Percentiles rank a stretch among this genome's conserved stretches.
phyloP scores from a whole-genome alignment of 352 stramenopile genomes.

The Elongisporangium anandrum region DNA sequence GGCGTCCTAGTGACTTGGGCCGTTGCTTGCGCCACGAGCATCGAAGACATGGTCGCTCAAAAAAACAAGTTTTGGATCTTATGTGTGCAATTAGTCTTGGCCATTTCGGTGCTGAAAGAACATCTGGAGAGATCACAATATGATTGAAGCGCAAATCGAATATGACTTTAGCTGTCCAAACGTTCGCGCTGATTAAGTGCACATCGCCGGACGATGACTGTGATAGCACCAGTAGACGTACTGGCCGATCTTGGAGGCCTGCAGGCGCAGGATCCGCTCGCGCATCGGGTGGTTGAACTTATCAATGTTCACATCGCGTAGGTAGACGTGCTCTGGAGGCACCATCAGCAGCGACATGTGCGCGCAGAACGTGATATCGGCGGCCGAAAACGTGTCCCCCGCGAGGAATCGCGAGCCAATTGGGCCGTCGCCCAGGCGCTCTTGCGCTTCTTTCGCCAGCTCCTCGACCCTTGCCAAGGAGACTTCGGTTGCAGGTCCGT shows the following conservation, averaged over 20 bases:
- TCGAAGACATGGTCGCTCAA: no score
- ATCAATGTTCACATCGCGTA: slow-evolving; percentile 24
- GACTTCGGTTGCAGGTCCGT: slow-evolving; percentile 14
- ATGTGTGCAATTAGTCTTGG: no score
- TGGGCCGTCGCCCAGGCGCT: slow-evolving; percentile 25
- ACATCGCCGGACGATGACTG: slow-evolving; percentile 26
- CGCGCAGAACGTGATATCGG: slow-evolving; percentile 50
- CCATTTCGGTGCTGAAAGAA: no score
- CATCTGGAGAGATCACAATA: no score
- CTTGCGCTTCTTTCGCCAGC: slow-evolving; percentile 15
- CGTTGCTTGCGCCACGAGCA: no score
- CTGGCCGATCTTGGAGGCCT: slow-evolving; percentile 30
- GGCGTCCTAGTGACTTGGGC: no score
- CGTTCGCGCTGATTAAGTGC: slow-evolving; percentile 6
- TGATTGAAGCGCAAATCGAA: no score
- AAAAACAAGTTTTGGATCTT: no score
- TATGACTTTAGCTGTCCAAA: no score
- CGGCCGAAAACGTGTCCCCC: slow-evolving; percentile 35
- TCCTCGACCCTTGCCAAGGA: slow-evolving; percentile 28
- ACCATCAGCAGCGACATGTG: slow-evolving; percentile 38
- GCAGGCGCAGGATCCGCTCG: slow-evolving; percentile 21
- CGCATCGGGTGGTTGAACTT: slow-evolving; percentile 14
- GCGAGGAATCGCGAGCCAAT: slow-evolving; percentile 34
- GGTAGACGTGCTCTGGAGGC: slow-evolving; percentile 34
- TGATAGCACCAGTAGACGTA: slow-evolving; percentile 55